Conservation (phyloP, 176 grass and related monocot species). For the Musa troglodytarum region DNA sequence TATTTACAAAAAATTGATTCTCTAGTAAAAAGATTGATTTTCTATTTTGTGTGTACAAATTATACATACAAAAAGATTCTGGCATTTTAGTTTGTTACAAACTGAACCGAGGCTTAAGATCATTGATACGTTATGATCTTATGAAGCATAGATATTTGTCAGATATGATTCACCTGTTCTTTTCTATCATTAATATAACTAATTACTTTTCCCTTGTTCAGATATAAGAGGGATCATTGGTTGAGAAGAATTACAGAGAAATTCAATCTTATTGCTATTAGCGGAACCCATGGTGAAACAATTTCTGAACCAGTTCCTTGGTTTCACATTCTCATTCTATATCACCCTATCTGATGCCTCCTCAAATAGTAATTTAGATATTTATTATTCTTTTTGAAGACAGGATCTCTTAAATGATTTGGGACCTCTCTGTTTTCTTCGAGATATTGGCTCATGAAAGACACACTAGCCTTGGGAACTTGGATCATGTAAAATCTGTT, state of each 20-base stretch:
- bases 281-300: conserved; percentile 14
- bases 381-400: background rate
- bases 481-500: too few relatives aligned
- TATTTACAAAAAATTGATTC: too few relatives aligned
- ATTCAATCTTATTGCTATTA: conserved; percentile 20
- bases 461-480: too few relatives aligned
- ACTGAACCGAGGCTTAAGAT: too few relatives aligned
- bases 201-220: background rate
- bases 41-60: background rate
- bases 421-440: too few relatives aligned
- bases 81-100: too few relatives aligned
- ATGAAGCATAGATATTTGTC: too few relatives aligned
- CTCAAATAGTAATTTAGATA: background rate
- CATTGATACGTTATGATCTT: too few relatives aligned
- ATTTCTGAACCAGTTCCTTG: background rate
- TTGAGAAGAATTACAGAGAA: conserved; percentile 9
- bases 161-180: background rate
- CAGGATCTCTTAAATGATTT: too few relatives aligned
- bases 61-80: background rate
- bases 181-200: background rate
- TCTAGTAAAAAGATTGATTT: too few relatives aligned
- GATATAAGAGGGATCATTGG: conserved; percentile 19
- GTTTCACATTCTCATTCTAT: background rate
- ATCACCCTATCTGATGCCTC: background rate
- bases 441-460: too few relatives aligned